Base-by-base conservation (phyloP, 805 yeast species). In the Cyberlindnera mrakii region DNA sequence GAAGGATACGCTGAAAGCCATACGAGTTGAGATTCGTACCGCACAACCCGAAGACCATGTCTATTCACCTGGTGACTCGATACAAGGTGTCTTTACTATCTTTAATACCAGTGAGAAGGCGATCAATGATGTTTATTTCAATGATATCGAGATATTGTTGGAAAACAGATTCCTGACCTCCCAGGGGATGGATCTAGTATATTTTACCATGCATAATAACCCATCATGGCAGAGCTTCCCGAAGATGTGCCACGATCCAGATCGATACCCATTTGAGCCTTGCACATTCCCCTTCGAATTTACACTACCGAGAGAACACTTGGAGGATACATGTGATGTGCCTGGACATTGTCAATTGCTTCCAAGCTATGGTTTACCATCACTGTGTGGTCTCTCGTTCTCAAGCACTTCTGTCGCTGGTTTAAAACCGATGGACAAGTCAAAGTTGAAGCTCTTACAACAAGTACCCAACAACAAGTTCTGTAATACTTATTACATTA, bases 291-390 rank as follows among this genome's bases (percentile, higher is more conserved):
- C 51, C 5, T 51, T 51, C 39, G 27, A 41, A 6, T 51, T 53
- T 46, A 46, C 44, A 10, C 33, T 53, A 5, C 57, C 57, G 1
- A 23, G 15, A 8, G 27, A 35, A 8, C 52, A 51, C 29, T 20
- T 53, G 13, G 55, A 53, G 9, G 46, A 49, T 35, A 46, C 46
- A 3, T 50, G 51, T 36, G 37, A 18, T 6, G 30, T 38, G 7
- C 40, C 30, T 0, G 31, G 35, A 13, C 55, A 51, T 41, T 30
- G 47, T 30, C 10, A 10, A 1, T 30, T 53, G 19, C 16, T 44
- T 3, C 57, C 57, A 1, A 37, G 51, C 2, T 50, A 44, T 30
- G 58, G 55, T 2, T 43, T 48, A 15, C 54, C 55, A 1, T 48
- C 48, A 27, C 37, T 47, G 7, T 52, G 52, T 30, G 47, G 49